A percentile compares a stretch with the other conserved stretches of the same genome.
phyloP scores from a whole-genome alignment of 805 yeast species.

The Zygotorulaspora chibaensis region DNA sequence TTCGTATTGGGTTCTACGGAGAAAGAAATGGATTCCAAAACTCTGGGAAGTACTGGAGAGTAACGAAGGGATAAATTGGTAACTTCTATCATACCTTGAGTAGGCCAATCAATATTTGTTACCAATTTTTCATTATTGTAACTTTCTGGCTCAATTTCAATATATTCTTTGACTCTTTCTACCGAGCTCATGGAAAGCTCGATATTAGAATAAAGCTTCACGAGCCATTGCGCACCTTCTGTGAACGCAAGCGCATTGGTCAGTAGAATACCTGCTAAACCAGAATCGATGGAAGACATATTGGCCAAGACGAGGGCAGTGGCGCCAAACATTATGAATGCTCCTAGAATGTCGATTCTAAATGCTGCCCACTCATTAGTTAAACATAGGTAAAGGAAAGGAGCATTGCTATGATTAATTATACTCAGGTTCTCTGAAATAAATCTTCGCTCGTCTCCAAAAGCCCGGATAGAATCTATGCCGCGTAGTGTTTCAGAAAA shows the following conservation, averaged over 20 bases:
- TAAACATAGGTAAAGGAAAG: slow-evolving; percentile 93
- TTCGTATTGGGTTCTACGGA: slow-evolving; percentile 72
- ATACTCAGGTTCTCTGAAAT: slow-evolving; percentile 71
- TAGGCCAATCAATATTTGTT: slow-evolving; percentile 84
- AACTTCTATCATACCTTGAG: slow-evolving; percentile 71
- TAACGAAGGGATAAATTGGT: slow-evolving; percentile 76
- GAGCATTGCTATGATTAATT: slow-evolving; percentile 81
- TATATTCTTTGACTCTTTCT: slow-evolving; percentile 86
- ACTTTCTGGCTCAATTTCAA: slow-evolving; percentile 86
- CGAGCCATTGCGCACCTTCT: slow-evolving; percentile 87
- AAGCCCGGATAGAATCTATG: slow-evolving; percentile 91
- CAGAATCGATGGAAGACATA: slow-evolving; percentile 72
- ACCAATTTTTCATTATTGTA: slow-evolving; percentile 46
- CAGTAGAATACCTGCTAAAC: slow-evolving; percentile 90
- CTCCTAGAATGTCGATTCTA: slow-evolving; percentile 81
- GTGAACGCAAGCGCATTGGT: slow-evolving; percentile 88
- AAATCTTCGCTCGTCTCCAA: slow-evolving; percentile 85
- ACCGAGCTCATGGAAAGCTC: slow-evolving; percentile 98
- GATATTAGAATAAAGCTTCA: slow-evolving; percentile 80
- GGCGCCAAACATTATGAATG: slow-evolving; percentile 72
- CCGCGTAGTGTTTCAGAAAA: slow-evolving; percentile 92
- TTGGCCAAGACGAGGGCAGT: slow-evolving; percentile 72
- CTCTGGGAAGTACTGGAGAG: slow-evolving; percentile 84
- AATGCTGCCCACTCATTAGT: slow-evolving; percentile 91
- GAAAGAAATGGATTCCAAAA: slow-evolving; percentile 81